These are phyloP conservation scores for Nemophila menziesii DNA, from an alignment of 257 asterid genomes.

Conservation along the genomic window DNA sequence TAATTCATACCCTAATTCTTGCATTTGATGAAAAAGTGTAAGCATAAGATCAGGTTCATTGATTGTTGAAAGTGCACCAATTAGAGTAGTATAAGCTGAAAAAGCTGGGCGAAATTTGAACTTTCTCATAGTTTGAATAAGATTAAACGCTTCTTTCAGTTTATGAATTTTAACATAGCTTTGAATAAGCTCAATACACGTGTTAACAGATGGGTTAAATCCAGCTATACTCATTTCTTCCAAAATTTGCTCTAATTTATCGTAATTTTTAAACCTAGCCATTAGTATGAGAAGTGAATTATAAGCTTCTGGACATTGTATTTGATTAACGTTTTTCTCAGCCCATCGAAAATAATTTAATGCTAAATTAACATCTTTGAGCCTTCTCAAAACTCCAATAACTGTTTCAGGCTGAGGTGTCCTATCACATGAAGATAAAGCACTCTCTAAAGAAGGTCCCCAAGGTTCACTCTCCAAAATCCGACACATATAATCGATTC, in stretches of 20 bases:
- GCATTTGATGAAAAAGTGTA: slow-evolving; percentile 73
- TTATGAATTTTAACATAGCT: slow-evolving; percentile 38
- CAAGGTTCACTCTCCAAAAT: slow-evolving; percentile 54
- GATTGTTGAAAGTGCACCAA: slow-evolving; percentile 59
- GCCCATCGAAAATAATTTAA: slow-evolving; percentile 68
- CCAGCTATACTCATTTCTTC: slow-evolving; percentile 92
- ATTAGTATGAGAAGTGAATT: slow-evolving; percentile 60
- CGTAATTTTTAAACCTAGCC: slow-evolving; percentile 48
- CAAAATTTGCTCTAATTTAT: slow-evolving; percentile 40
- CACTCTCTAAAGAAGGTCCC: slow-evolving; percentile 66
- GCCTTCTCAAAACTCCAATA: slow-evolving; percentile 68
- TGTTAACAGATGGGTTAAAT: slow-evolving; percentile 45
- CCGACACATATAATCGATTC: slow-evolving; percentile 40
- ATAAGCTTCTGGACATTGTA: slow-evolving; percentile 58
- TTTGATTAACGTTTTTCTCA: slow-evolving; percentile 43
- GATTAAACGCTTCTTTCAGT: slow-evolving; percentile 53
- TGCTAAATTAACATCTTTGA: slow-evolving; percentile 55
- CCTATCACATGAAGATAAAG: slow-evolving; percentile 35
- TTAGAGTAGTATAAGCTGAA: slow-evolving; percentile 87
- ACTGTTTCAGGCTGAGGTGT: slow-evolving; percentile 42
- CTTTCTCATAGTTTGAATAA: slow-evolving; percentile 72
- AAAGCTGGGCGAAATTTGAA: slow-evolving; percentile 78
- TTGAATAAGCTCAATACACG: slow-evolving; percentile 50
- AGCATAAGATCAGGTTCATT: slow-evolving; percentile 71
- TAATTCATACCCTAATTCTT: slow-evolving; percentile 88